These are phyloP conservation scores for Kwoniella sp. DNA, from an alignment of 768 basidiomycete genomes.

Conservation along the genomic window DNA sequence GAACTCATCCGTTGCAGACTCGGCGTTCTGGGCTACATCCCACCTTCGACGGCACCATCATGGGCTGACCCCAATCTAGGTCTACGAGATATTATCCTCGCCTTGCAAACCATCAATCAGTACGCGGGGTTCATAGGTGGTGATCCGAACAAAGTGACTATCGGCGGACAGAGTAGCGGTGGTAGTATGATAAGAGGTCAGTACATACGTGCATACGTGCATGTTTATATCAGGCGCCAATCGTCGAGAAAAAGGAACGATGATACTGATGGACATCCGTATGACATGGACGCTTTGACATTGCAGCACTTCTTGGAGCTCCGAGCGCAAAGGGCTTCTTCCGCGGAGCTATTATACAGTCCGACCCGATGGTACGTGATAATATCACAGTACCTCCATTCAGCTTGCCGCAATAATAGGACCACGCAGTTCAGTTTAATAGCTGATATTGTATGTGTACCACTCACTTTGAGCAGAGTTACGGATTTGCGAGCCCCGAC, in stretches of 20 bases:
- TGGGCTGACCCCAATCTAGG: slow-evolving; percentile 60
- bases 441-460: no score
- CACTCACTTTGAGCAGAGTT: no score
- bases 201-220: no score
- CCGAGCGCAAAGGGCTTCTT: slow-evolving; percentile 74
- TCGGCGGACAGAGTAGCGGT: slow-evolving; percentile 82
- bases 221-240: no score
- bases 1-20: slow-evolving; percentile 60
- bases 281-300: neutral
- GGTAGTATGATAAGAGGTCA: slow-evolving; percentile 69
- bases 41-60: slow-evolving; percentile 58
- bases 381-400: no score
- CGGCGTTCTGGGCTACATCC: slow-evolving; percentile 67
- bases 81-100: slow-evolving; percentile 63
- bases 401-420: no score
- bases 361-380: slow-evolving; percentile 80
- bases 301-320: slow-evolving; percentile 66
- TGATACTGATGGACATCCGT: neutral
- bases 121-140: slow-evolving; percentile 69
- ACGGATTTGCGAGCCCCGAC: slow-evolving; percentile 65
- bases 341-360: slow-evolving; percentile 76
- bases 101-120: slow-evolving; percentile 65
- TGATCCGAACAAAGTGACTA: slow-evolving; percentile 62
- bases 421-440: no score
- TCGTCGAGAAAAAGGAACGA: no score